These are phyloP conservation scores for Borealophlyctis nickersoniae DNA, from an alignment of 192 early-diverging fungal species.

Conservation along the genomic window DNA sequence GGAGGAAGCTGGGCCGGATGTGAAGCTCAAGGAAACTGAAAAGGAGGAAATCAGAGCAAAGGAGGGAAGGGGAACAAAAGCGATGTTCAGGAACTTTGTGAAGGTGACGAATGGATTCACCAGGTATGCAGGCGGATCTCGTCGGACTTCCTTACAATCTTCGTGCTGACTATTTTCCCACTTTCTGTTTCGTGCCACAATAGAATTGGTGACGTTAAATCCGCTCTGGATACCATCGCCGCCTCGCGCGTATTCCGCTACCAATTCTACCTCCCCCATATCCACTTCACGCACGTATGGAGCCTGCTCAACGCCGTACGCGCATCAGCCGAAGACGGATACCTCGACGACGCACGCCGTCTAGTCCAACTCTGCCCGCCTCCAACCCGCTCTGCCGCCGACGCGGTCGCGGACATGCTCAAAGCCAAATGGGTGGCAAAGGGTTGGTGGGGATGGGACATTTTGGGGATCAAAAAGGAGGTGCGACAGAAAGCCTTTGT, in stretches of 20 bases:
- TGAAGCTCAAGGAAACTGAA: conserved; percentile 14
- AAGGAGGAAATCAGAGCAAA: conserved; percentile 20
- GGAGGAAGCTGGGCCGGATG: background rate
- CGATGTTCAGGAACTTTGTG: conserved; percentile 24
- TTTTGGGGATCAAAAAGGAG: conserved; percentile 32
- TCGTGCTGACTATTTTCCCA: no score
- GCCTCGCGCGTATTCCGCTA: conserved; percentile 32
- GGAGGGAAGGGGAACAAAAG: conserved; percentile 15
- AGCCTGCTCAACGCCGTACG: conserved; percentile 28
- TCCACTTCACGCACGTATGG: conserved; percentile 29
- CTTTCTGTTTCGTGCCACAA: background rate
- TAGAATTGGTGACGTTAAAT: conserved; percentile 26
- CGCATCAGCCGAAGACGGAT: conserved; percentile 36
- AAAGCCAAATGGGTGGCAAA: conserved; percentile 25
- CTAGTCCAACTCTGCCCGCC: conserved; percentile 42
- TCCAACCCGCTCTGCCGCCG: conserved; percentile 7
- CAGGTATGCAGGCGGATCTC: no score
- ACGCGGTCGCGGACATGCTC: conserved; percentile 28
- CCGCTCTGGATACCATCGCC: conserved; percentile 35
- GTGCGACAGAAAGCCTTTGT: no score
- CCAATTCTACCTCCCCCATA: conserved; percentile 36
- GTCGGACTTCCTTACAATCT: no score
- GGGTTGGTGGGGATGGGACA: conserved; percentile 48
- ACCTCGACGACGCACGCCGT: conserved; percentile 23
- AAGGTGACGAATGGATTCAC: conserved; percentile 20